phyloP scores from a whole-genome alignment of 768 basidiomycete species.

The Pulveroboletus sp. region DNA sequence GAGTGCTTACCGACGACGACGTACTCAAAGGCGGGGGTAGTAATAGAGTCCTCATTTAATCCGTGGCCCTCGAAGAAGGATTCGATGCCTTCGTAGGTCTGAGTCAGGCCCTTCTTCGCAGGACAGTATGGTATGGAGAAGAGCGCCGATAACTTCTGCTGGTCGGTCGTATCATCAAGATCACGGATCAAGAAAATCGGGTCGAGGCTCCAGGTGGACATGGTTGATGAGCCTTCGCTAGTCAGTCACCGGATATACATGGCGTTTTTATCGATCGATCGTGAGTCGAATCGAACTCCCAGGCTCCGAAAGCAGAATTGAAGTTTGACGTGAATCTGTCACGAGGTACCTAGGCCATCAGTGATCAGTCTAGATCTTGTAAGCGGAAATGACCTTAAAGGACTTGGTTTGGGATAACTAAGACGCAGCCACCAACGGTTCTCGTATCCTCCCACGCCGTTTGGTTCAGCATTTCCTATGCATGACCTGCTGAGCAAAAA shows the following conservation, averaged over 20 bases:
- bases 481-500: neutral
- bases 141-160: neutral
- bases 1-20: slow-evolving; percentile 9
- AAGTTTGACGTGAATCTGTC: neutral
- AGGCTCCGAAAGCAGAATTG: neutral
- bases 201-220: neutral
- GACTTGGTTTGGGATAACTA: neutral
- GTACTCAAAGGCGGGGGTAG: slow-evolving; percentile 5
- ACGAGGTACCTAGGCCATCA: neutral
- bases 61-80: neutral
- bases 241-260: neutral
- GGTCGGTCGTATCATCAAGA: neutral
- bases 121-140: neutral
- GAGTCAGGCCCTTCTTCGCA: neutral
- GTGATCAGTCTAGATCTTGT: neutral
- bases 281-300: neutral
- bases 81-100: neutral
- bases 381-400: neutral
- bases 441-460: neutral
- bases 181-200: neutral
- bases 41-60: neutral
- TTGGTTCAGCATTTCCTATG: neutral
- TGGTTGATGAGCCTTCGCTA: neutral
- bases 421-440: neutral
- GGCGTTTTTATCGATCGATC: neutral